Base-by-base conservation (phyloP, 2,329 filamentous ascomycete genomes). In the Xylaria sp. region DNA sequence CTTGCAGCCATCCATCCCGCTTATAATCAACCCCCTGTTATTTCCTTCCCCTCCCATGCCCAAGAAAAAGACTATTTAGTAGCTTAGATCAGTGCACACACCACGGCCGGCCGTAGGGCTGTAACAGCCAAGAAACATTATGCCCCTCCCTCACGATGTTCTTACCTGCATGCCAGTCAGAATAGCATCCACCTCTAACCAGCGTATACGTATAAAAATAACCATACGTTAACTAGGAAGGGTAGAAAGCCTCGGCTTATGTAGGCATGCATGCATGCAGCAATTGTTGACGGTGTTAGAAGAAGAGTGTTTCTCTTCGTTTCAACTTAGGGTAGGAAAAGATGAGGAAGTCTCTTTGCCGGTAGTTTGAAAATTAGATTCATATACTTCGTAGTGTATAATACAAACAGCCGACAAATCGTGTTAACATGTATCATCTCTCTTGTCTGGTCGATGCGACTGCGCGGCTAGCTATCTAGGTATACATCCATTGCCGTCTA, bases 21-120 rank as follows among this genome's bases (percentile, higher is more conserved):
- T 9, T 34, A 10, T 18, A n/a, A 31, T 54, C 34, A n/a, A 31
- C 34, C 34, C 34, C 34, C 34, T 37, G 12, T n/a, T n/a, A 13
- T 31, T 15, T 25, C 15, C 23, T 52, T 15, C 15, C 52, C 51
- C 51, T 55, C 51, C 51, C 51, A 55, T 39, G 18, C 8, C 8
- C 31, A 37, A 18, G 37, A 44, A 31, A 52, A 28, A 28, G 28
- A 28, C 28, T 28, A 28, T 28, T 28, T 3, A 28, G 5, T 28
- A 28, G 28, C 28, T 28, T 28, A 28, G 50, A 25, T 28, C 50
- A 23, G 12, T 28, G 50, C 10, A 1, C 28, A 51, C 31, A 12
- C 37, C 51, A 54, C 25, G 31, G 63, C 58, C 56, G 58, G 63
- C 23, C 63, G 59, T 69, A 69, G 67, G 67, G 67, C 67, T 69